These are phyloP conservation scores for Neurospora sp. DNA, from an alignment of 495 filamentous ascomycete genomes.

Conservation along the genomic window DNA sequence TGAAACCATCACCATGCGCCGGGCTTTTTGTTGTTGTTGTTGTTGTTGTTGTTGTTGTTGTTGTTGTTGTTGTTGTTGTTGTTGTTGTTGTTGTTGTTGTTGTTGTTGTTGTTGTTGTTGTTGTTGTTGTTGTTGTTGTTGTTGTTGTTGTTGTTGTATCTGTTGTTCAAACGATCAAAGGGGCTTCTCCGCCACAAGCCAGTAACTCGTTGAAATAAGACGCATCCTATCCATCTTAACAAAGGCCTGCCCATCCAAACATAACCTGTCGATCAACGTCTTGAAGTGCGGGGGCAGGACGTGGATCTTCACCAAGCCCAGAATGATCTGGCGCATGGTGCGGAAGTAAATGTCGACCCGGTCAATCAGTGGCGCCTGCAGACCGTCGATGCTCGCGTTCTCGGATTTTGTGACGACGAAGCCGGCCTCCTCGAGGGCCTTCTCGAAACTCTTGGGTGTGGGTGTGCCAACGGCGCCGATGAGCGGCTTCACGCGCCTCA, in stretches of 20 bases:
- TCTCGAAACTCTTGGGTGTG: constrained; percentile 43
- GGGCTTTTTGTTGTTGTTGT: neutral
- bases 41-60: neutral
- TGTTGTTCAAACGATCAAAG: neutral
- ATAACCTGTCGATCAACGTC: constrained; percentile 52
- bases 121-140: too few relatives aligned
- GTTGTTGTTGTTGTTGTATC: neutral
- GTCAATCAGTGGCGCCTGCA: constrained; percentile 51
- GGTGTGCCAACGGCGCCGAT: constrained; percentile 56
- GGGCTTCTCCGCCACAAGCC: constrained; percentile 52
- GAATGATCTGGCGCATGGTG: constrained; percentile 42
- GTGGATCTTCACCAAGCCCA: constrained; percentile 41
- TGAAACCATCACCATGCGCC: neutral
- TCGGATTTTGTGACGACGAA: constrained; percentile 42
- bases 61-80: too few relatives aligned
- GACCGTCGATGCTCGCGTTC: constrained; percentile 47
- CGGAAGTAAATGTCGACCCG: constrained; percentile 52
- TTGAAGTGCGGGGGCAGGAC: constrained; percentile 49
- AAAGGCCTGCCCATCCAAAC: constrained; percentile 50
- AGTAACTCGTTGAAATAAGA: constrained; percentile 50
- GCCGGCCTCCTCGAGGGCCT: constrained; percentile 40
- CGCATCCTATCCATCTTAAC: constrained; percentile 54
- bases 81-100: too few relatives aligned
- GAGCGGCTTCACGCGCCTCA: constrained; percentile 52
- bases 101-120: too few relatives aligned